Percentiles rank a stretch among this genome's conserved stretches.
Conservation (phyloP, 208 protist genomes). For the Zelonia costaricensis region DNA sequence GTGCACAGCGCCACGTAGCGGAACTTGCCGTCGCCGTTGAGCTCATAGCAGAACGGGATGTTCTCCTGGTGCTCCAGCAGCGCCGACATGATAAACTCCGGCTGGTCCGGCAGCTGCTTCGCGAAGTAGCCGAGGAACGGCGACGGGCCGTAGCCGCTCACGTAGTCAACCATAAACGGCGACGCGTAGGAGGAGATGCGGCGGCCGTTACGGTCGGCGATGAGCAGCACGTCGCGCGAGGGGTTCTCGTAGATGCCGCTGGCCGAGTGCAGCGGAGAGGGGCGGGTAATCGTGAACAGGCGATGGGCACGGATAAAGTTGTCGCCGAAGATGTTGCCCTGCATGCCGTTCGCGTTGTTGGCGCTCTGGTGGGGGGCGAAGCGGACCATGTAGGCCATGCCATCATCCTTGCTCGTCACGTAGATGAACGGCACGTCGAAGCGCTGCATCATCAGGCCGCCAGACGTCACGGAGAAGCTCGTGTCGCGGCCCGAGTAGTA, state of each 20-base stretch:
- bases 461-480: constrained; percentile 8
- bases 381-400: constrained; percentile 76
- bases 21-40: constrained; percentile 59
- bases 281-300: constrained; percentile 50
- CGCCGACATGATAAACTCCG: constrained; percentile 79
- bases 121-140: constrained; percentile 71
- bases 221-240: constrained; percentile 64
- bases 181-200: constrained; percentile 68
- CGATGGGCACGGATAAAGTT: constrained; percentile 35
- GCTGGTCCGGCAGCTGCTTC: constrained; percentile 79
- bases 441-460: constrained; percentile 14
- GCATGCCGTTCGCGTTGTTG: constrained; percentile 25
- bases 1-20: constrained; percentile 84
- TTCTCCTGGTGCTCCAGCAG: constrained; percentile 77
- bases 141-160: constrained; percentile 33
- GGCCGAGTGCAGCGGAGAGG: constrained; percentile 43
- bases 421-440: constrained; percentile 79
- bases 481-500: constrained; percentile 24
- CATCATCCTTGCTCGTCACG: constrained; percentile 90
- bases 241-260: constrained; percentile 89
- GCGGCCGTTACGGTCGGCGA: constrained; percentile 83
- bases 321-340: constrained; percentile 26
- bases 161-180: constrained; percentile 54
- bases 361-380: constrained; percentile 36
- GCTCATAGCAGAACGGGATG: constrained; percentile 89